Evolutionary conservation across 2,329 filamentous ascomycete species (phyloP), one percentile per base, ranked within the genome.

Genomic region (Beauveria asiatica): DNA sequence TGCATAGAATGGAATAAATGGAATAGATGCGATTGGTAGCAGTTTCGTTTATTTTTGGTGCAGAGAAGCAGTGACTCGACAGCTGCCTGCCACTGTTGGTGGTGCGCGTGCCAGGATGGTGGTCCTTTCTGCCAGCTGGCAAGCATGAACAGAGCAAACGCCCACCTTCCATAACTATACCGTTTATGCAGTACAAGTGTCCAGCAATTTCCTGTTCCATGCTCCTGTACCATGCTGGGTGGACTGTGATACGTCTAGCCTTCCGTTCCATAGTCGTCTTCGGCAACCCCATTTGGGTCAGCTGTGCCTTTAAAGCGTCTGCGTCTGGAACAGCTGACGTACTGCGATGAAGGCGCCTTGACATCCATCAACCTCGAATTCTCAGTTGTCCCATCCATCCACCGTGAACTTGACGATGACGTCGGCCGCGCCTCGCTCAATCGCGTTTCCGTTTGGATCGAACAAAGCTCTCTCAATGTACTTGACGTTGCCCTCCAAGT

Each of bases 401-500:
- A 87, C 80, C 61, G 75, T 73, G 66, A 85, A 87, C 48, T 73
- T 75, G 65, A 84, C 80, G 27, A 75, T 77, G 62, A 81, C 70
- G 61, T 87, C 84, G 2, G 80, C 83, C 60, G 80, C 67, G 0
- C 82, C 83, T 23, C 78, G 76, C 23, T 76, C 73, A 48, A 87
- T 75, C 2, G 74, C 68, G 56, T 83, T 80, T 9, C 84, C 84
- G 52, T 83, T 76, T 0, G 74, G 72, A 67, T 87, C 83, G 76
- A 78, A 87, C 46, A 87, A 71, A 5, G 83, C 80, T 41, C 84
- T 75, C 72, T 87, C 84, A 33, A 76, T 76, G 65, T 82, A 84
- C 0, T 78, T 81, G 19, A 85, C 81, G 41, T 83, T 83, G 3
- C 84, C 84, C 3, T 85, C 76, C 80, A 81, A 84, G 65, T 85